phyloP scores from a whole-genome alignment of 2,329 filamentous ascomycete species.

The Pseudocercospora crystallina region DNA sequence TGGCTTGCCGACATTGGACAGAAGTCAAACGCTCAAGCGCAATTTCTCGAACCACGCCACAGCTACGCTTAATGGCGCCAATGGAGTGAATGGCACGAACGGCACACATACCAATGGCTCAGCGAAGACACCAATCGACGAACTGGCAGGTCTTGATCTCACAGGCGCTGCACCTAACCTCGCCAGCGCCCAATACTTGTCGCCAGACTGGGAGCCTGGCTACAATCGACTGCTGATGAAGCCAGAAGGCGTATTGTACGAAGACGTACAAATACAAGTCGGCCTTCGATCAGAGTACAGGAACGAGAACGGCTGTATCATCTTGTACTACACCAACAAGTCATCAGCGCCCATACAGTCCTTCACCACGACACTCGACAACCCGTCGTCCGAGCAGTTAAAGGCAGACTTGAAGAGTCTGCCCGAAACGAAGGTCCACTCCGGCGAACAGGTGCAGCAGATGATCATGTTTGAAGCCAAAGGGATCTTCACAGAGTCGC shows the following conservation, averaged over 20 bases:
- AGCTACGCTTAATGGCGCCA: constrained; percentile 41
- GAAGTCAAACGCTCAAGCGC: constrained; percentile 79
- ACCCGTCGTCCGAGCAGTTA: constrained; percentile 65
- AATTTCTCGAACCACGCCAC: constrained; percentile 65
- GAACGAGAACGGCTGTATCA: constrained; percentile 90
- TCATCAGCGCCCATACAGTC: constrained; percentile 80
- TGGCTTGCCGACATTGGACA: constrained; percentile 61
- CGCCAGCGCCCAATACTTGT: constrained; percentile 87
- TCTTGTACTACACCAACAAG: constrained; percentile 95
- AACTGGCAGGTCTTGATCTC: constrained; percentile 82
- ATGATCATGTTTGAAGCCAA: constrained; percentile 93
- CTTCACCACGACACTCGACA: constrained; percentile 92
- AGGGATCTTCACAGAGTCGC: constrained; percentile 75
- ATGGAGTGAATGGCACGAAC: constrained; percentile 33
- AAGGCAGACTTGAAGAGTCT: constrained; percentile 86
- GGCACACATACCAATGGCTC: constrained; percentile 26
- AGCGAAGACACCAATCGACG: constrained; percentile 45
- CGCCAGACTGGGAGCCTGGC: constrained; percentile 90
- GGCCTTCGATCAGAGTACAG: constrained; percentile 92
- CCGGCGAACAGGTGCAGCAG: constrained; percentile 80
- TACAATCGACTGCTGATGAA: constrained; percentile 79
- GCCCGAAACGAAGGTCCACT: constrained; percentile 75
- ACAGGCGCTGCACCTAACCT: constrained; percentile 72
- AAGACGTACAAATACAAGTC: constrained; percentile 91
- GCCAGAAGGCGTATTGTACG: constrained; percentile 85